Evolutionary conservation across 108 stramenopile genomes (phyloP).

Genomic region (Pseudonitzschia multistriata): DNA sequence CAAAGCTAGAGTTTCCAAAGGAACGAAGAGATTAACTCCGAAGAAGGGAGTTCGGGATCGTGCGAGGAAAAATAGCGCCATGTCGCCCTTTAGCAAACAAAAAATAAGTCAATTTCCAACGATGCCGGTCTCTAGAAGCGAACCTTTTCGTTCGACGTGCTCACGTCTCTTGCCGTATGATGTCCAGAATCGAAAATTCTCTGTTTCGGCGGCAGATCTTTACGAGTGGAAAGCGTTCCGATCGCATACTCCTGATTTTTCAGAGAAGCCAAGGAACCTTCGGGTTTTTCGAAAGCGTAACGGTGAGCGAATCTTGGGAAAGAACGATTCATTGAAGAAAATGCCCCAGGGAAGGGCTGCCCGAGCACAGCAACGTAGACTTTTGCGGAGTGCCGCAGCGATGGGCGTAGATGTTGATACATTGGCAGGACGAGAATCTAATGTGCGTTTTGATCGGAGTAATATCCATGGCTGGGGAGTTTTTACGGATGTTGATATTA

Average conservation of each 20-base stretch:
- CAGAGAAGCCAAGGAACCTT: conserved; percentile 14
- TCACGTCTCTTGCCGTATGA: conserved; percentile 20
- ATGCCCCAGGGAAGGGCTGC: conserved; percentile 53
- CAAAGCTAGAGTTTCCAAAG: conserved; percentile 6
- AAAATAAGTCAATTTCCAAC: neutral
- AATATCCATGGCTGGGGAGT: conserved; percentile 86
- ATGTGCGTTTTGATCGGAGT: conserved; percentile 68
- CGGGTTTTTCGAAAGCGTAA: neutral
- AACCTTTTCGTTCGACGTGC: conserved; percentile 15
- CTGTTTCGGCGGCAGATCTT: conserved; percentile 3
- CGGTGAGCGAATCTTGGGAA: neutral
- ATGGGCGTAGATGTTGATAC: conserved; percentile 54
- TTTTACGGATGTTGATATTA: conserved; percentile 65
- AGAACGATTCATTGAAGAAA: conserved; percentile 39
- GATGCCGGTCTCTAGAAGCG: neutral
- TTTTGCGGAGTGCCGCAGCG: conserved; percentile 52
- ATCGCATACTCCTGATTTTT: neutral
- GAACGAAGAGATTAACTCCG: neutral
- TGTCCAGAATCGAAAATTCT: conserved; percentile 18
- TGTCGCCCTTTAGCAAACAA: neutral
- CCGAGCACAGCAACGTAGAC: conserved; percentile 68
- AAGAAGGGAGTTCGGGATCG: neutral
- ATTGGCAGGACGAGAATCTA: conserved; percentile 65
- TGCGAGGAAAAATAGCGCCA: neutral
- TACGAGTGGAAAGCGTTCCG: conserved; percentile 10